Evolutionary conservation across 2,329 filamentous ascomycete species (phyloP).

Genomic region (Alternaria gaisen): DNA sequence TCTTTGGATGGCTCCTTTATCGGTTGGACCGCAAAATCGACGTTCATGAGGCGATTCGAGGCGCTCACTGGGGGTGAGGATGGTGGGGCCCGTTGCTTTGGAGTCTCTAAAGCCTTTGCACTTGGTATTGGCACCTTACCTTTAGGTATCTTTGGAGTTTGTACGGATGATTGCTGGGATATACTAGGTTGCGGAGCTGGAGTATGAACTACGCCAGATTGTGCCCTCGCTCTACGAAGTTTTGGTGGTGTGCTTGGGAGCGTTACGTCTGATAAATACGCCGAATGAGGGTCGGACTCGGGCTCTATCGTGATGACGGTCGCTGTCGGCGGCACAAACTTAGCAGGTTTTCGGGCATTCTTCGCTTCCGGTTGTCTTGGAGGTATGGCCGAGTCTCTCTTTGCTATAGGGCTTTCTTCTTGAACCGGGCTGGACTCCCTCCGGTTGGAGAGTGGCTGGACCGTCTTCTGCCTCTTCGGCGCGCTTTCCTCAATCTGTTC

Average conservation of each 20-base stretch:
- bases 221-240: slow-evolving; percentile 2
- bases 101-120: slow-evolving; percentile 33
- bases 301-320: slow-evolving; percentile 50
- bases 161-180: slow-evolving; percentile 9
- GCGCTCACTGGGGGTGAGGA: slow-evolving; percentile 51
- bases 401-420: slow-evolving; percentile 20
- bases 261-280: slow-evolving; percentile 34
- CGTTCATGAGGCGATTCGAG: slow-evolving; percentile 48
- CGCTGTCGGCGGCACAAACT: slow-evolving; percentile 33
- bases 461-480: slow-evolving; percentile 52
- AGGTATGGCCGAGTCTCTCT: slow-evolving; percentile 29
- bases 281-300: slow-evolving; percentile 36
- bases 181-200: slow-evolving; percentile 9
- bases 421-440: slow-evolving; percentile 27
- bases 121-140: slow-evolving; percentile 38
- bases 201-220: slow-evolving; percentile 4
- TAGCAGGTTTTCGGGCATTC: slow-evolving; percentile 23
- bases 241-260: slow-evolving; percentile 33
- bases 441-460: slow-evolving; percentile 16
- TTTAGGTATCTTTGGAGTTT: slow-evolving; percentile 35
- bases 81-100: slow-evolving; percentile 32
- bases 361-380: slow-evolving; percentile 37
- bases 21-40: slow-evolving; percentile 39
- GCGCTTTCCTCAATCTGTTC: slow-evolving; percentile 45
- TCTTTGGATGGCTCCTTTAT: slow-evolving; percentile 15